A percentile compares a stretch with the other conserved stretches of the same genome.
These are phyloP conservation scores for Didymella segeticola DNA, from an alignment of 2,329 filamentous ascomycete species.

Conservation along the genomic window DNA sequence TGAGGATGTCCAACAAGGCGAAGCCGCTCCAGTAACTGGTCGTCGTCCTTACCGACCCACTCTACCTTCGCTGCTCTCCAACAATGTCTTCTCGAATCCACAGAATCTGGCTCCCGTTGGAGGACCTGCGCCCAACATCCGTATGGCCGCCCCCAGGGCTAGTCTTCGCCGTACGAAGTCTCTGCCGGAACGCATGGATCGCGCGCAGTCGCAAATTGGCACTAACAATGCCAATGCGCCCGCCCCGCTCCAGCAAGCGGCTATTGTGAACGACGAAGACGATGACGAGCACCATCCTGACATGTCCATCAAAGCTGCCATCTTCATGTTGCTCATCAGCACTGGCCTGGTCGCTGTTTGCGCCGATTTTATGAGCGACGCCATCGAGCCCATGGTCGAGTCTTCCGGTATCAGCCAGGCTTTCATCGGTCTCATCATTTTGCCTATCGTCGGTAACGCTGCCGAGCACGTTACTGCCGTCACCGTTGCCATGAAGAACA, in stretches of 20 bases:
- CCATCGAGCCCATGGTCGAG: slow-evolving; percentile 72
- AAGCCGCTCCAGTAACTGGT: slow-evolving; percentile 50
- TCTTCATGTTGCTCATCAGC: slow-evolving; percentile 62
- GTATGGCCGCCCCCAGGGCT: slow-evolving; percentile 39
- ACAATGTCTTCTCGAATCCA: slow-evolving; percentile 69
- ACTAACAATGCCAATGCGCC: slow-evolving; percentile 27
- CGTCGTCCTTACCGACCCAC: slow-evolving; percentile 67
- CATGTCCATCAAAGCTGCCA: slow-evolving; percentile 65
- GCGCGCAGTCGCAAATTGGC: slow-evolving; percentile 26
- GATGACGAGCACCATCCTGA: slow-evolving; percentile 42
- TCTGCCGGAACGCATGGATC: slow-evolving; percentile 46
- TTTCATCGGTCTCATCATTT: slow-evolving; percentile 79
- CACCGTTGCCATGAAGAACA: slow-evolving; percentile 81
- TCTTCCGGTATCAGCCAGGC: slow-evolving; percentile 69
- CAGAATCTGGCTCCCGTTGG: slow-evolving; percentile 43
- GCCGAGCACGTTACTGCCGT: slow-evolving; percentile 84
- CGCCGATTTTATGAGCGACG: slow-evolving; percentile 76
- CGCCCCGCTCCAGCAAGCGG: slow-evolving; percentile 25
- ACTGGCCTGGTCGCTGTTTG: slow-evolving; percentile 67
- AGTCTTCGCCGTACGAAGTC: slow-evolving; percentile 45
- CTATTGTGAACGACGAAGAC: slow-evolving; percentile 28
- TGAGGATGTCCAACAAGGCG: slow-evolving; percentile 40
- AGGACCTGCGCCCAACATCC: slow-evolving; percentile 39
- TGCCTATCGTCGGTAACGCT: slow-evolving; percentile 84
- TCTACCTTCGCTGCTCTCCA: slow-evolving; percentile 70